Evolutionary conservation across 768 basidiomycete genomes (phyloP), one percentile per base, ranked within the genome.

Genomic region (Mycena polygramma): DNA sequence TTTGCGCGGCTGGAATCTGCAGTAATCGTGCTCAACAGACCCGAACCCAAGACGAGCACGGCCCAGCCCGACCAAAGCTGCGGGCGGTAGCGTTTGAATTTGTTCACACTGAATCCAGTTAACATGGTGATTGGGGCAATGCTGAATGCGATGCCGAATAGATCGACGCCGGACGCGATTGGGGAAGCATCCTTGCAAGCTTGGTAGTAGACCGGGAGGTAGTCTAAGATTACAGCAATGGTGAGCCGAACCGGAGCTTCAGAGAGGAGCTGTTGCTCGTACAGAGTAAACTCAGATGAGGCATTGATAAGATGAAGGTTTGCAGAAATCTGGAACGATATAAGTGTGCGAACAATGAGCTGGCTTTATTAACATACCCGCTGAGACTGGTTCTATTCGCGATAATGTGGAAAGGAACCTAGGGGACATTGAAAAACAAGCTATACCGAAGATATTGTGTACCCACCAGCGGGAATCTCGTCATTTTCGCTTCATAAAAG

Each of bases 91-190:
- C 74, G 69, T 8, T 79, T 75, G 0, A 78, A 74, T 17, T 72
- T 61, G 24, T 74, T 78, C 35, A 86, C 78, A 0, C 75, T 77
- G 22, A 81, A 22, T n/a, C 87, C 85, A 0, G 73, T 74, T 19
- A 85, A 20, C 41, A 87, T 75, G 6, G 81, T 77, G 26, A 76
- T 49, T 0, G 83, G 82, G 0, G 84, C 83, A n/a, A 83, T 73
- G 19, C 39, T 48, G 10, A 63, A n/a, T 4, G 80, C 69, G 57
- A 82, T 73, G 2, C 80, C 76, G 49, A 82, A 52, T 2, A 79
- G 61, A 54, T 87, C 79, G 9, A 78, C 54, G 35, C 81, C 82
- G 1, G 83, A 80, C 3, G 55, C 53, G 11, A 81, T 63, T 0
- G 86, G 79, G 1, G 79, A 77, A 15, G 72, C 75, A 7, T 75